phyloP scores from a whole-genome alignment of 352 stramenopile species.

The Globisporangium paroecandrum region DNA sequence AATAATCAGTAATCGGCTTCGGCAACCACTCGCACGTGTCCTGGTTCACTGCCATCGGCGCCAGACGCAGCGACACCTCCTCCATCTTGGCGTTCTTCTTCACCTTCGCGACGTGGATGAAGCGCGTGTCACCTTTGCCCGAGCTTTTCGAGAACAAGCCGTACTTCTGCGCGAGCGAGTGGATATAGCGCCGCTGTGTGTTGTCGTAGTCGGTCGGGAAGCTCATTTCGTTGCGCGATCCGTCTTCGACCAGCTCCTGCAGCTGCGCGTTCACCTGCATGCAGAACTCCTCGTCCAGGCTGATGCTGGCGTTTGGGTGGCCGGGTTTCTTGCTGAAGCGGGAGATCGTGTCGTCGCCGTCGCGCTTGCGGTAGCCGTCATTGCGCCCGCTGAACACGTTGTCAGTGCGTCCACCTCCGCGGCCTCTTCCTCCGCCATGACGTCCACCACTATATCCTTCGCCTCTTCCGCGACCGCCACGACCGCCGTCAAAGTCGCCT shows the following conservation, averaged over 20 bases:
- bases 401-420: neutral
- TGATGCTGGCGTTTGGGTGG: constrained; percentile 26
- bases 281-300: constrained; percentile 63
- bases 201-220: constrained; percentile 70
- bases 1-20: constrained; percentile 35
- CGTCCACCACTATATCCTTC: constrained; percentile 3
- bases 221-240: constrained; percentile 49
- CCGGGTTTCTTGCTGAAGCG: constrained; percentile 10
- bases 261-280: constrained; percentile 63
- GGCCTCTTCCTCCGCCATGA: neutral
- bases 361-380: neutral
- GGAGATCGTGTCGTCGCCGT: constrained; percentile 11
- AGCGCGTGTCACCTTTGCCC: constrained; percentile 57
- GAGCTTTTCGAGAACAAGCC: constrained; percentile 82
- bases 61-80: constrained; percentile 54
- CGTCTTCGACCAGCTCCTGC: constrained; percentile 64
- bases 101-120: constrained; percentile 77
- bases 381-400: neutral
- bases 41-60: constrained; percentile 30
- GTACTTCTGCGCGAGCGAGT: constrained; percentile 76
- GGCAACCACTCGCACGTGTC: constrained; percentile 41
- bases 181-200: constrained; percentile 78
- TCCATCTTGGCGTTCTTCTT: constrained; percentile 84
- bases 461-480: constrained; percentile 9
- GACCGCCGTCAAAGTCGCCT: constrained; percentile 9